Evolutionary conservation across 225 moss, liverwort and hornwort genomes (phyloP).

Genomic region (Bryoerythrophyllum caledonicum): DNA sequence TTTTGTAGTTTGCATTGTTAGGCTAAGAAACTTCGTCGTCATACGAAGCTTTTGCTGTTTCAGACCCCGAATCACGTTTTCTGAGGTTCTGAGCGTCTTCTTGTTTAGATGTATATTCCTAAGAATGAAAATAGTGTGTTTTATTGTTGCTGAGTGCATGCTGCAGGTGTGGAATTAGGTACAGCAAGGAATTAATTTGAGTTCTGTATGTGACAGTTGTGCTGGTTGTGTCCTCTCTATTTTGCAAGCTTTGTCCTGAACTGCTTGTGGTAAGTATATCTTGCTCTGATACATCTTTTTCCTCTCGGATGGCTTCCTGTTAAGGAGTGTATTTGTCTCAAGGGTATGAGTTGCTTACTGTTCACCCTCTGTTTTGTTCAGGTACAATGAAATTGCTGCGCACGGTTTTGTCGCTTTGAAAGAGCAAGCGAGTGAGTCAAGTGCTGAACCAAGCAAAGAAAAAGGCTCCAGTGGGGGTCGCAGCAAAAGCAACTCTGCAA

Average conservation of each 20-base stretch:
- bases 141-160: slow-evolving; percentile 21
- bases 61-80: background rate
- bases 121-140: background rate
- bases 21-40: background rate
- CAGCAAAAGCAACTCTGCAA: slow-evolving; percentile 44
- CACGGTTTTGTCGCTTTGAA: slow-evolving; percentile 82
- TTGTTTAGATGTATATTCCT: slow-evolving; percentile 4
- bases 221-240: slow-evolving; percentile 93
- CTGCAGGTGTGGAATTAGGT: slow-evolving; percentile 19
- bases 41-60: background rate
- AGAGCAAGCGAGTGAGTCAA: slow-evolving; percentile 39
- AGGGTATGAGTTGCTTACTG: background rate
- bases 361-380: slow-evolving; percentile 22
- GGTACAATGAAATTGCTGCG: slow-evolving; percentile 96
- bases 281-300: slow-evolving; percentile 10
- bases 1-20: background rate
- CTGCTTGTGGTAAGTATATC: slow-evolving; percentile 75
- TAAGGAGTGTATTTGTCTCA: background rate
- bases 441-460: slow-evolving; percentile 42
- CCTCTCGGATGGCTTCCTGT: background rate
- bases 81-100: background rate
- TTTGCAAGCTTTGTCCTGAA: slow-evolving; percentile 85
- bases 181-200: slow-evolving; percentile 20
- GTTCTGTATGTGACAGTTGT: slow-evolving; percentile 61
- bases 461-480: slow-evolving; percentile 32